Evolutionary conservation across 2,329 filamentous ascomycete species (phyloP).

Genomic region (Sporothrix inflata): DNA sequence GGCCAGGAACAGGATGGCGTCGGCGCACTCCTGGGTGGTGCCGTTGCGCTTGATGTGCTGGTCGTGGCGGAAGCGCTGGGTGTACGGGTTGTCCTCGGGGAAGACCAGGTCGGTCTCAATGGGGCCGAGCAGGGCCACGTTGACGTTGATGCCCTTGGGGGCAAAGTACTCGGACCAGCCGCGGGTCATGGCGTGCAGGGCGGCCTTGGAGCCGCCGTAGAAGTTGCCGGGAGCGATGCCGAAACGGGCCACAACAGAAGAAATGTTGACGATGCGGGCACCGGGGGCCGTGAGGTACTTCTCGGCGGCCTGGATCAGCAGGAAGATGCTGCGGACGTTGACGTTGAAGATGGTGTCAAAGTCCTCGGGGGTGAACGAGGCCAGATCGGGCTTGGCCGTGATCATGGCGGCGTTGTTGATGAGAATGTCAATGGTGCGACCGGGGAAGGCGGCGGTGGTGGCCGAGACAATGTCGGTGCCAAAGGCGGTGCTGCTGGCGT

Average conservation of each 20-base stretch:
- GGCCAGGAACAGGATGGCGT: slow-evolving; percentile 34
- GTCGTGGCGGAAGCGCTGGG: slow-evolving; percentile 30
- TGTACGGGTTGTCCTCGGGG: slow-evolving; percentile 33
- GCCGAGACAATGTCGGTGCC: slow-evolving; percentile 31
- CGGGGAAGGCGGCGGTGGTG: slow-evolving; percentile 30
- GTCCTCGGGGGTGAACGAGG: slow-evolving; percentile 26
- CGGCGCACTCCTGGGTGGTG: slow-evolving; percentile 33
- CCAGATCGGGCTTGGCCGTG: slow-evolving; percentile 18
- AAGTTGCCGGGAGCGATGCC: slow-evolving; percentile 27
- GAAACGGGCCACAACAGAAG: slow-evolving; percentile 28
- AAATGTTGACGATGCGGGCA: slow-evolving; percentile 34
- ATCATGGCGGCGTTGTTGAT: slow-evolving; percentile 34
- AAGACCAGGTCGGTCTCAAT: slow-evolving; percentile 33
- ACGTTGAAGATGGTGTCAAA: slow-evolving; percentile 31
- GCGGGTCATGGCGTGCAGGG: slow-evolving; percentile 33
- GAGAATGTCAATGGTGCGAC: slow-evolving; percentile 33
- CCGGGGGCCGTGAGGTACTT: slow-evolving; percentile 28
- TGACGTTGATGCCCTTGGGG: slow-evolving; percentile 32
- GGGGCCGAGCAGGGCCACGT: slow-evolving; percentile 32
- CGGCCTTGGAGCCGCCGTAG: slow-evolving; percentile 33
- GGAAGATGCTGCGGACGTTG: slow-evolving; percentile 33
- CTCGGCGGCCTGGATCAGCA: slow-evolving; percentile 34
- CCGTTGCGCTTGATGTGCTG: slow-evolving; percentile 36
- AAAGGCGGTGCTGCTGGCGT: slow-evolving; percentile 29
- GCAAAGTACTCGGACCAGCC: slow-evolving; percentile 34